Base-by-base conservation (phyloP, 495 filamentous ascomycete genomes). In the Penicillium simplicissimum region DNA sequence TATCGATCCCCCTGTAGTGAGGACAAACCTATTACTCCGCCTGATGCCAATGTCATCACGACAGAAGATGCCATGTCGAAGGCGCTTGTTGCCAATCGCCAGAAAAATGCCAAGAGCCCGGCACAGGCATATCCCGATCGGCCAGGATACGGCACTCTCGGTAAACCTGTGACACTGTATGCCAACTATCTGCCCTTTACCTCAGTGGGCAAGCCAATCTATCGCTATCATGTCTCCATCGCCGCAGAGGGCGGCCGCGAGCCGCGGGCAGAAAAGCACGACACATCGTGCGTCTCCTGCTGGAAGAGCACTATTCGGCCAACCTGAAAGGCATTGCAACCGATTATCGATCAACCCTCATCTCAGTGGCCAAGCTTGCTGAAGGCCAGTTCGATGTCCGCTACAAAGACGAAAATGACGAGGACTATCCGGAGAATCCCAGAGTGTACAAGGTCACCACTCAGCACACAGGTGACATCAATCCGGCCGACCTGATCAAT, bases 181-280 rank as follows among this genome's bases (percentile, higher is more conserved):
- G 79, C 88, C 37, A 91, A 91, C 69, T 88, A 88, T 59, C 84
- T 90, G 62, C 73, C 80, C 3, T 56, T 91, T 23, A 74, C 75
- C 23, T 67, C 72, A 0, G 61, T 65, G 31, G 80, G 60, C 62
- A 76, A 64, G 45, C 63, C 57, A 19, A 67, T 63, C 43, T 85
- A 69, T 56, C 76, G 77, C 45, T 76, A 80, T 58, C 68, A 74
- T 55, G 59, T 76, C 42, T 59, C 67, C 19, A 70, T 79, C 34
- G 57, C 43, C 6, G 68, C 64, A 11, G 68, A 71, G 13, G 45
- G 58, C 8, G 61, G 66, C 52, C 61, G 76, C 64, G 54, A 59
- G 19, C 76, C 1, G 79, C 78, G 19, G 82, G 78, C 13, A 82
- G 76, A 59, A 87, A 87, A 55, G 79, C 82, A 8, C 69, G 73